A percentile compares a stretch with the other conserved stretches of the same genome.
phyloP scores from a whole-genome alignment of 257 asterid species.

The Lithospermum erythrorhizon region DNA sequence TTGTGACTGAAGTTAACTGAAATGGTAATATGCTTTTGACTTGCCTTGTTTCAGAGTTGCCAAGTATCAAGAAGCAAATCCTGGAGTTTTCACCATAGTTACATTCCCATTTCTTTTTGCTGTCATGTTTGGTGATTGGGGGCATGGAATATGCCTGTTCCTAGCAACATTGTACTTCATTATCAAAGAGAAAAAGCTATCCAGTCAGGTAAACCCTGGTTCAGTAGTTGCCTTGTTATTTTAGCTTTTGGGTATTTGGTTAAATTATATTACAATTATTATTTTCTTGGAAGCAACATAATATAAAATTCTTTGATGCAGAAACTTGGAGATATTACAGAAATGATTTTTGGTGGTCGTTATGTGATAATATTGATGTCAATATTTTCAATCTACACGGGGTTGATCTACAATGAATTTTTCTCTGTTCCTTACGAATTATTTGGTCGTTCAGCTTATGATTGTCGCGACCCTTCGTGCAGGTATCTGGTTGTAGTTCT shows the following conservation, averaged over 20 bases:
- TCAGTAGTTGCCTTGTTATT: no score
- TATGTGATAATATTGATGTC: not conserved
- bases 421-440: not conserved
- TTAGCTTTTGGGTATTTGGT: no score
- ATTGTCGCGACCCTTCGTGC: not conserved
- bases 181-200: slow-evolving; percentile 4
- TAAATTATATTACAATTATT: not conserved
- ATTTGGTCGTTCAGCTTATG: not conserved
- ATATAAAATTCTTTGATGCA: not conserved
- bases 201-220: not conserved
- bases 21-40: not conserved
- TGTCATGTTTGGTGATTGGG: slow-evolving; percentile 23
- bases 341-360: not conserved
- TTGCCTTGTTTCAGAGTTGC: slow-evolving; percentile 8
- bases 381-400: not conserved
- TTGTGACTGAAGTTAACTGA: no score
- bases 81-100: slow-evolving; percentile 15
- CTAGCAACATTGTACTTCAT: slow-evolving; percentile 14
- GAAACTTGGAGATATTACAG: not conserved
- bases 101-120: slow-evolving; percentile 19
- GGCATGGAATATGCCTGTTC: slow-evolving; percentile 19
- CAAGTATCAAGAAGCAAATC: slow-evolving; percentile 18
- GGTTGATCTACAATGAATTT: not conserved
- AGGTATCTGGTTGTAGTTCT: not conserved
- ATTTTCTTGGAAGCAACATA: not conserved